phyloP scores from a whole-genome alignment of 2,329 filamentous ascomycete species.

The Alternaria brassicae region DNA sequence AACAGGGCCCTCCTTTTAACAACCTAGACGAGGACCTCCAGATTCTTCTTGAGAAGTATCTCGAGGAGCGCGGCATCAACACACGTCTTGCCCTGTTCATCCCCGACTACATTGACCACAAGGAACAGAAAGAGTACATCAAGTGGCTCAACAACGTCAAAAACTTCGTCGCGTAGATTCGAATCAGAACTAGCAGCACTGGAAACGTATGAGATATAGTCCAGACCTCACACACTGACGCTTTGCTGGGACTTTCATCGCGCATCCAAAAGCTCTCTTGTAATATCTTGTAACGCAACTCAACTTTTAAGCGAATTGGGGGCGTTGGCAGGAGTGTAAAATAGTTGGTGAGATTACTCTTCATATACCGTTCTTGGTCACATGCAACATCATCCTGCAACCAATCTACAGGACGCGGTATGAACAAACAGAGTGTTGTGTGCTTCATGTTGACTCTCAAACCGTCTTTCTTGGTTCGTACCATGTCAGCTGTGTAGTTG shows the following conservation, averaged over 20 bases:
- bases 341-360: constrained; percentile 22
- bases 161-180: constrained; percentile 72
- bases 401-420: background rate
- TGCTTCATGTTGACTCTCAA: background rate
- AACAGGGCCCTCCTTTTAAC: constrained; percentile 80
- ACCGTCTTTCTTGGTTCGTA: background rate
- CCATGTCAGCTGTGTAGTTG: background rate
- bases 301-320: constrained; percentile 15
- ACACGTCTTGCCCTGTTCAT: constrained; percentile 86
- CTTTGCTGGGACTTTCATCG: background rate
- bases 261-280: constrained; percentile 10
- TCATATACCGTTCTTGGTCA: background rate
- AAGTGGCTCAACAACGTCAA: constrained; percentile 88
- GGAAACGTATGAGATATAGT: background rate
- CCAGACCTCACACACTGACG: constrained; percentile 8
- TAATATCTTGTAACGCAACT: constrained; percentile 28
- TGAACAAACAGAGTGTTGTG: background rate
- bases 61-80: constrained; percentile 93
- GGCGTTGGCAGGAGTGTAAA: constrained; percentile 37
- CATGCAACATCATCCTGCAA: constrained; percentile 1
- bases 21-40: constrained; percentile 97
- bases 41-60: constrained; percentile 87
- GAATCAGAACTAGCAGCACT: background rate
- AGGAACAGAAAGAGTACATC: constrained; percentile 98
- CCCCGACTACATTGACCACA: constrained; percentile 94